Percentiles rank a stretch among this genome's conserved stretches.
Evolutionary conservation across 2,329 filamentous ascomycete species (phyloP).

Genomic region (Dactylellina sp.): DNA sequence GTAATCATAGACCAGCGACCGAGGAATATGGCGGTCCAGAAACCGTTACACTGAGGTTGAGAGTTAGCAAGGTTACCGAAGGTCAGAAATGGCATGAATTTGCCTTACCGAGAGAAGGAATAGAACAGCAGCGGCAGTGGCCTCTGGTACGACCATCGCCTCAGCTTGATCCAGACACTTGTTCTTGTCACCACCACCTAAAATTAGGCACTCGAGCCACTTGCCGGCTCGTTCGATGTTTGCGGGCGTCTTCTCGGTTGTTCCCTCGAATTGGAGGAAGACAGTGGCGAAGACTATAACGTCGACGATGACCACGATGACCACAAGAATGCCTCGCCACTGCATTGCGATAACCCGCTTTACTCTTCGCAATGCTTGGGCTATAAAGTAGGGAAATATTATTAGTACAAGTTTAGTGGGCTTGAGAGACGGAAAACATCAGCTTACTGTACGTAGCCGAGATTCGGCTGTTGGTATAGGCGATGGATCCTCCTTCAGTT

Average conservation of each 20-base stretch:
- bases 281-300: constrained; percentile 93
- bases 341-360: constrained; percentile 88
- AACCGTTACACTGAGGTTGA: constrained; percentile 75
- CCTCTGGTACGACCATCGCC: constrained; percentile 76
- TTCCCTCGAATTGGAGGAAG: constrained; percentile 84
- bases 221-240: constrained; percentile 70
- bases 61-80: constrained; percentile 42
- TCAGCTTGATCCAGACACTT: constrained; percentile 74
- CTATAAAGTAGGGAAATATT: constrained; percentile 72
- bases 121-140: constrained; percentile 82
- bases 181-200: constrained; percentile 71
- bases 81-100: constrained; percentile 30
- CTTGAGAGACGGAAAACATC: constrained; percentile 62
- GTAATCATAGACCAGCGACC: constrained; percentile 85
- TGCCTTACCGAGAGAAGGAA: constrained; percentile 79
- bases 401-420: constrained; percentile 24
- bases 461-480: constrained; percentile 77
- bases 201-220: constrained; percentile 80
- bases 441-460: constrained; percentile 55
- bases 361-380: constrained; percentile 87
- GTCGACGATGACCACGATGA: constrained; percentile 87
- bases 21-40: constrained; percentile 86
- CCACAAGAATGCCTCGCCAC: constrained; percentile 91
- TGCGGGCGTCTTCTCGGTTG: constrained; percentile 72
- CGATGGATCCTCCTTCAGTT: constrained; percentile 76